A percentile compares a stretch with the other conserved stretches of the same genome.
Conservation (phyloP, 176 grass and related monocot species). For the Puccinellia tenuiflora region DNA sequence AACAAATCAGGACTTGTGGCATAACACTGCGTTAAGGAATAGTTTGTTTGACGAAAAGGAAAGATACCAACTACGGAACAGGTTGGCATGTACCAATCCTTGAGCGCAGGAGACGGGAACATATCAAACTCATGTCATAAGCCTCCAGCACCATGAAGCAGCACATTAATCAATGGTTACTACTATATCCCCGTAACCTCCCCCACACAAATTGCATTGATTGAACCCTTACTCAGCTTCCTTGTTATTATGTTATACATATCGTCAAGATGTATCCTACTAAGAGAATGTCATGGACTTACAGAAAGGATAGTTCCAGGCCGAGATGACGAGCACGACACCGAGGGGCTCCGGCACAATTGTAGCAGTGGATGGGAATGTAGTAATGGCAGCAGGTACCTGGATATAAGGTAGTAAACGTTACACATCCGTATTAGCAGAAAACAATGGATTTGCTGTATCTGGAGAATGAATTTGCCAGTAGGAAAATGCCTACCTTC, state of each 20-base stretch:
- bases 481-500: constrained; percentile 61
- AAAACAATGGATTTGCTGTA: neutral
- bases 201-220: neutral
- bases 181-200: neutral
- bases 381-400: constrained; percentile 55
- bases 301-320: constrained; percentile 98
- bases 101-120: neutral
- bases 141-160: neutral
- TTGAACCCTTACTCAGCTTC: neutral
- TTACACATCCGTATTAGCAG: neutral
- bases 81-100: neutral
- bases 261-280: neutral
- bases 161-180: neutral
- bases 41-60: neutral
- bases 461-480: neutral
- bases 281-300: constrained; percentile 5
- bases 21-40: neutral
- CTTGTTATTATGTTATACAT: neutral
- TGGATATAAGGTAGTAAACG: constrained; percentile 7
- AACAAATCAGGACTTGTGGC: neutral
- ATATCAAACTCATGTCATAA: constrained; percentile 6
- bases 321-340: constrained; percentile 76
- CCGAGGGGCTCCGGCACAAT: constrained; percentile 83
- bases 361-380: constrained; percentile 72
- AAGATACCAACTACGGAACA: constrained; percentile 9